Evolutionary conservation across 2,329 filamentous ascomycete genomes (phyloP), one percentile per base, ranked within the genome.

Genomic region (Fusarium marasasianum): DNA sequence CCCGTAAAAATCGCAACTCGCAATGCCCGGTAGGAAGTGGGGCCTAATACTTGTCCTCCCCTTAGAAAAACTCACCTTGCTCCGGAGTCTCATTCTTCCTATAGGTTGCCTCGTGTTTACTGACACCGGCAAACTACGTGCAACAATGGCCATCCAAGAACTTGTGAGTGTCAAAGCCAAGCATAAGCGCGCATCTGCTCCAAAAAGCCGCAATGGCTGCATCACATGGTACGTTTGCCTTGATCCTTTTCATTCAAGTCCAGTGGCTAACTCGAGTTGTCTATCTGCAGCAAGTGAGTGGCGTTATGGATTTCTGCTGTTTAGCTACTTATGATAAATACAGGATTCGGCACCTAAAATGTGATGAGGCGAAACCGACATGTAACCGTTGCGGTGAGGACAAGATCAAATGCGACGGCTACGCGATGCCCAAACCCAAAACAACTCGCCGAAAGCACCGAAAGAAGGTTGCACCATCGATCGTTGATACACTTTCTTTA

Each of bases 11-110:
- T 35, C 11, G 24, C 31, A 6, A 6, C 8, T 31, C 22, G 40
- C 53, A 8, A 3, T 24, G 40, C 22, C 45, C 45, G 45, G 22
- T 15, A 1, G 13, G 0, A 48, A 31, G 45, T 48, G 45, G 26
- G 45, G 45, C 26, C 8, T 0, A 0, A 8, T 0, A 12, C 4
- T 22, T 11, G 8, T 22, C 29, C 8, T 44, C 17, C 22, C 20
- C 22, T 29, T 29, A 40, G 37, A 55, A 40, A 40, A 37, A 41
- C 51, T 40, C 26, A 10, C 3, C 11, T 55, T 9, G 8, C 15
- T 15, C 7, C 31, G 11, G 7, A 17, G 3, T n/a, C 11, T n/a
- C 22, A 9, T 26, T 37, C 8, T 29, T 24, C 40, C 9, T 31
- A 62, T 55, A 55, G 58, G 58, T 35, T 45, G 10, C 22, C 40